Evolutionary conservation across 306 rosid species (phyloP), one percentile per base, ranked within the genome.

Genomic region (Vigna radiata): DNA sequence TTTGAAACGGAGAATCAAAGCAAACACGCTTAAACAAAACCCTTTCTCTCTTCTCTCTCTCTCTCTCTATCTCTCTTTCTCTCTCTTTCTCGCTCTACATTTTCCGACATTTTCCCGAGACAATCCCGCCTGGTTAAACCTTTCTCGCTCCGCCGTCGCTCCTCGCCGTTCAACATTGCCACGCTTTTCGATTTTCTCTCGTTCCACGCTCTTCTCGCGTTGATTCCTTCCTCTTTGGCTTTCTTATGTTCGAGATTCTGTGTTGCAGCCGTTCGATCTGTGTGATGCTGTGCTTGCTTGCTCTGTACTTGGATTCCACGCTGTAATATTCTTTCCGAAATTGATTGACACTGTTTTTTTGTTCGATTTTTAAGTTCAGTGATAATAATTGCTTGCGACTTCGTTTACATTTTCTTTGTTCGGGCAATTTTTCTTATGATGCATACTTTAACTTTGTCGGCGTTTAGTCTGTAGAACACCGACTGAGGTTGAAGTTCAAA

Each of bases 31-130:
- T 7, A 67, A 54, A 44, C 54, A 16, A 6, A 39, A 49, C 82
- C 49, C 47, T 49, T 16, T 23, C 17, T 50, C 14, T 21, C 72
- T 44, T 55, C 58, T 58, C 37, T 29, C 50, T 37, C 66, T 60
- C 27, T 23, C 27, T 23, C 3, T 23, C 1, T 2, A 23, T 37
- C 50, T 64, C 19, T 19, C 21, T 19, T 1, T 25, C 27, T 37
- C 54, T 60, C 31, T 43, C 70, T 13, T n/a, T 21, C 68, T 70
- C 67, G 0, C 73, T 73, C 84, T 77, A 8, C 61, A 52, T 76
- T 83, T 69, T 86, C 82, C 80, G 85, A 83, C 89, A 85, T 84
- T 89, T 75, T 81, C 68, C 78, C 75, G 53, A 29, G 70, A 49
- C 78, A 75, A 82, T 52, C 69, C 78, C 84, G 39, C 56, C 75